Base-by-base conservation (phyloP, 345 rosid species). In the Syzygium jambos region DNA sequence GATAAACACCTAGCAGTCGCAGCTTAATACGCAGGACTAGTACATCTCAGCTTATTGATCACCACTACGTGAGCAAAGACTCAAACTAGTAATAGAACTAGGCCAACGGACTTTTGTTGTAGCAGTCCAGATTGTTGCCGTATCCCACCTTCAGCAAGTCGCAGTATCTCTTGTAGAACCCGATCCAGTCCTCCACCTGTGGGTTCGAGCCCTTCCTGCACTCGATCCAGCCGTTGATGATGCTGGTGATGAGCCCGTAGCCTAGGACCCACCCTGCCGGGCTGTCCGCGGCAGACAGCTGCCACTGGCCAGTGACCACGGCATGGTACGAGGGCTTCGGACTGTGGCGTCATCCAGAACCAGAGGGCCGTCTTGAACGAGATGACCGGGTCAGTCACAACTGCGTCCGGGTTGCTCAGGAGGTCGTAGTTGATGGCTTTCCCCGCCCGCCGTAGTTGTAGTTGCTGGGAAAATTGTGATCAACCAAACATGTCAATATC, bases 271-370 rank as follows among this genome's bases (percentile, higher is more conserved):
- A 78, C 7, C 86, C 86, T 0, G 89, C 89, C 0, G 88, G 52
- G 0, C 21, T 54, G 87, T 88, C 88, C 2, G 80, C 82, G 0
- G 54, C n/a, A 3, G 89, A 77, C 0, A 88, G 89, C 23, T 23
- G 27, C 85, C 87, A 88, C 52, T 56, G 85, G 61, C 89, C 63
- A 5, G 86, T 86, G 85, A 88, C 25, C 8, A 88, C 89, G 61
- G 59, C 78, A 34, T 88, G 89, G 89, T 87, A 80, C 1, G 89
- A 88, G 22, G 89, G 89, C 63, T 88, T 88, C 7, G 88, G 87
- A 80, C 82, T 88, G 89, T 0, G 87, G 87, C 2, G 90, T 88
- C 90, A 88, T 88, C 90, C 90, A 88, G 88, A 88, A 88, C 90
- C 88, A 88, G 15, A 88, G 54, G 41, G 89, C 89, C 3, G 89